Evolutionary conservation across 2,329 filamentous ascomycete genomes (phyloP), one percentile per base, ranked within the genome.

Genomic region (Pleoardoris graminearum): DNA sequence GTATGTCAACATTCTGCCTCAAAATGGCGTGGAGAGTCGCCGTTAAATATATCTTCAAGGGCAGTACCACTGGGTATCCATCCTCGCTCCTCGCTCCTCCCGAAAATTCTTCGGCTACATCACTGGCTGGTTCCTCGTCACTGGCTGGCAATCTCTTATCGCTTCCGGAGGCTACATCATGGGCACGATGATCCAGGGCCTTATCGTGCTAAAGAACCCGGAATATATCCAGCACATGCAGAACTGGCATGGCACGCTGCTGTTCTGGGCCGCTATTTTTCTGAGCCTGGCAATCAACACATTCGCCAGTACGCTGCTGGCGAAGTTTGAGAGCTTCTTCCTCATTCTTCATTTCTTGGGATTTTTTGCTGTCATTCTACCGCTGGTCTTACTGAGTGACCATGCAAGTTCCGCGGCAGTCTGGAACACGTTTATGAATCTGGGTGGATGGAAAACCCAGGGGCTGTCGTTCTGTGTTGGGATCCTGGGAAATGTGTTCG

Each of bases 181-280:
- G 0, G 68, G 65, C 7, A 60, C 61, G 1, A 41, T 70, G 23
- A 59, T 72, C 7, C 69, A 72, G 51, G 67, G 67, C 1, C 59
- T 72, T 1, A 37, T 71, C n/a, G 60, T 66, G 19, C 62, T 81
- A 10, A 77, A 71, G 25, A 56, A 75, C 17, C 63, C 65, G 0
- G 56, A 55, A 7, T 79, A 80, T 51, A 39, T 66, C 0, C 58
- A 67, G 0, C 54, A 78, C 43, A n/a, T n/a, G n/a, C n/a, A n/a
- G n/a, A 63, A 70, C 22, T 82, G 78, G 78, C 80, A 83, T 44
- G 77, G 72, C 1, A 81, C 79, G 0, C 67, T 82, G 0, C 61
- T 82, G 0, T 74, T 74, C 46, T 80, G 77, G 62, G 77, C 75
- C 0, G 63, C 80, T 14, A 68, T 75, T 2, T 12, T 70, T 1